phyloP scores from a whole-genome alignment of 805 yeast species.

The Starmerella khaoyaiensis region DNA sequence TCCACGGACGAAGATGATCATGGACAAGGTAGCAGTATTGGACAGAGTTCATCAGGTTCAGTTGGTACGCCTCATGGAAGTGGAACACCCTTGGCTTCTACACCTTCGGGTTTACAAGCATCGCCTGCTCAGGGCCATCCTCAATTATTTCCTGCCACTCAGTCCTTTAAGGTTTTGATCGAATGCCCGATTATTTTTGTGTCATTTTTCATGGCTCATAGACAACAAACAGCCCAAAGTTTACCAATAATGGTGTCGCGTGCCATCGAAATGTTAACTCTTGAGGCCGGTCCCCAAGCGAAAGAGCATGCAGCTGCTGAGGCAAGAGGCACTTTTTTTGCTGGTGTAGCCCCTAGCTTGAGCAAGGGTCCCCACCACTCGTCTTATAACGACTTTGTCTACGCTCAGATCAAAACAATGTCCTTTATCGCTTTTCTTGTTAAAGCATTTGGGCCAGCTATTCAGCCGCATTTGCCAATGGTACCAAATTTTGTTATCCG shows the following conservation, averaged over 20 bases:
- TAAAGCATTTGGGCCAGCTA: slow-evolving; percentile 62
- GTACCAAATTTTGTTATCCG: slow-evolving; percentile 84
- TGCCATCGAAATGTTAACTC: slow-evolving; percentile 55
- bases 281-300: slow-evolving; percentile 75
- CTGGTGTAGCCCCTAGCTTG: slow-evolving; percentile 63
- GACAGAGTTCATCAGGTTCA: not conserved
- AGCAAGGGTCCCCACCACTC: slow-evolving; percentile 41
- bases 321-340: slow-evolving; percentile 43
- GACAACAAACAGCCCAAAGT: slow-evolving; percentile 55
- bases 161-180: slow-evolving; percentile 78
- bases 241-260: slow-evolving; percentile 70
- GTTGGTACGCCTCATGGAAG: not conserved
- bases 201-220: slow-evolving; percentile 75
- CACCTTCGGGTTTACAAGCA: too few relatives aligned
- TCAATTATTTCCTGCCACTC: slow-evolving; percentile 47
- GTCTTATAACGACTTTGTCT: slow-evolving; percentile 74
- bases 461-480: slow-evolving; percentile 41
- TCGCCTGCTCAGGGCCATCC: too few relatives aligned
- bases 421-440: slow-evolving; percentile 88
- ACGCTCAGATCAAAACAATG: slow-evolving; percentile 92
- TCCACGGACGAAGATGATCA: not conserved
- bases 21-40: not conserved
- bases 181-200: slow-evolving; percentile 98
- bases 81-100: too few relatives aligned
- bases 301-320: slow-evolving; percentile 49